A percentile compares a stretch with the other conserved stretches of the same genome.
Conservation (phyloP, 2,329 filamentous ascomycete genomes). For the Claviceps humidiphila region DNA sequence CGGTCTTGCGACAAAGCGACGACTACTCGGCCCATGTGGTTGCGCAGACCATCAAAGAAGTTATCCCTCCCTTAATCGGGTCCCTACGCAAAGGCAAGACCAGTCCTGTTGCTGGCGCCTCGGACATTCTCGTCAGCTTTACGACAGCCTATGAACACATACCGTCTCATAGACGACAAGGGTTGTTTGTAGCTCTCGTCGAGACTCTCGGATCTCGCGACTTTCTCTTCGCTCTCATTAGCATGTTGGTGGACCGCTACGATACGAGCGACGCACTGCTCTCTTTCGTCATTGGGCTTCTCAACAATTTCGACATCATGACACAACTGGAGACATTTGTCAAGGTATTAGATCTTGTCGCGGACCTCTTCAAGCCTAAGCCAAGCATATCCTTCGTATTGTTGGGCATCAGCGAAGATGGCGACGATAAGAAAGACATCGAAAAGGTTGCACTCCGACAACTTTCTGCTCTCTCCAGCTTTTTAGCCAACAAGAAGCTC, state of each 20-base stretch:
- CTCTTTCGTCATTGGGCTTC: constrained; percentile 62
- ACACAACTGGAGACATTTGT: constrained; percentile 68
- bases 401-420: constrained; percentile 43
- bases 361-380: constrained; percentile 63
- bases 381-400: constrained; percentile 60
- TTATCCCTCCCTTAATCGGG: constrained; percentile 80
- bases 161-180: constrained; percentile 69
- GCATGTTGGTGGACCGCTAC: constrained; percentile 85
- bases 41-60: constrained; percentile 84
- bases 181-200: constrained; percentile 72
- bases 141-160: constrained; percentile 95
- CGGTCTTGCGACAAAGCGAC: constrained; percentile 80
- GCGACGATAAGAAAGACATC: constrained; percentile 30
- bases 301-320: constrained; percentile 57
- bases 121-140: constrained; percentile 88
- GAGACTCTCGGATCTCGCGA: constrained; percentile 76
- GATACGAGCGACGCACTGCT: constrained; percentile 60
- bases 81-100: constrained; percentile 73
- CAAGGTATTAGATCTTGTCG: constrained; percentile 61
- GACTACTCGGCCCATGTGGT: constrained; percentile 96
- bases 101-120: constrained; percentile 64
- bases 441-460: constrained; percentile 39
- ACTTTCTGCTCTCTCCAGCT: constrained; percentile 41
- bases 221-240: constrained; percentile 75
- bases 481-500: constrained; percentile 45